Evolutionary conservation across 257 asterid genomes (phyloP).

Genomic region (Solanum arcanum): DNA sequence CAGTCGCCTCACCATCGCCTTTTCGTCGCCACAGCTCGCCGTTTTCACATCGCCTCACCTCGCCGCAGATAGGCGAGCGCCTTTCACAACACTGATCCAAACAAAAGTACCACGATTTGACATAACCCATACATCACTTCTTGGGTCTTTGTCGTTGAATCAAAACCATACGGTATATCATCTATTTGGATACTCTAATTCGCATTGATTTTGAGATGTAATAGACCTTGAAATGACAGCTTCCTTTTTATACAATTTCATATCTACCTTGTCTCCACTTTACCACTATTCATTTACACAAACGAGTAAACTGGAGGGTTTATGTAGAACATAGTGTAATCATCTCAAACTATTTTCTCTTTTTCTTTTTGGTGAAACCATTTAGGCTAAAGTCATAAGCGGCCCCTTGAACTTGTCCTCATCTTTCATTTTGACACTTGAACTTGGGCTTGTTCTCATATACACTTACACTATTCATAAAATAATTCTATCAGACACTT

Average conservation of each 20-base stretch:
- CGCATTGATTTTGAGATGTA: background rate
- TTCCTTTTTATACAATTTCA: background rate
- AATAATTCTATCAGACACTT: background rate
- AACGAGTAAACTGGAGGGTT: background rate
- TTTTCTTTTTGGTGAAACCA: background rate
- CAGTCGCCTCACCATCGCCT: too few species aligned
- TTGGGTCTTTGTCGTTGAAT: background rate
- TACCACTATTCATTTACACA: background rate
- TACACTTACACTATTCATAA: background rate
- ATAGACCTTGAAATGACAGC: background rate
- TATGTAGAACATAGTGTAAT: background rate
- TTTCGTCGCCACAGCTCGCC: too few species aligned
- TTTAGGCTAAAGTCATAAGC: background rate
- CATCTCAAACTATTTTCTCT: background rate
- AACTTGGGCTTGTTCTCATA: background rate
- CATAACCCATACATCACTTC: background rate
- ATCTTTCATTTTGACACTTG: background rate
- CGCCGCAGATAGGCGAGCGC: too few species aligned
- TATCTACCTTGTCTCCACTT: background rate
- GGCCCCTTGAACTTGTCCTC: background rate
- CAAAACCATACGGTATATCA: background rate
- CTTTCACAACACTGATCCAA: background rate
- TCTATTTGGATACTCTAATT: background rate
- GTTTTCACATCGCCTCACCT: too few species aligned
- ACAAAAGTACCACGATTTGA: background rate